Conservation (phyloP, 805 yeast species). For the Lipomyces lipofer region DNA sequence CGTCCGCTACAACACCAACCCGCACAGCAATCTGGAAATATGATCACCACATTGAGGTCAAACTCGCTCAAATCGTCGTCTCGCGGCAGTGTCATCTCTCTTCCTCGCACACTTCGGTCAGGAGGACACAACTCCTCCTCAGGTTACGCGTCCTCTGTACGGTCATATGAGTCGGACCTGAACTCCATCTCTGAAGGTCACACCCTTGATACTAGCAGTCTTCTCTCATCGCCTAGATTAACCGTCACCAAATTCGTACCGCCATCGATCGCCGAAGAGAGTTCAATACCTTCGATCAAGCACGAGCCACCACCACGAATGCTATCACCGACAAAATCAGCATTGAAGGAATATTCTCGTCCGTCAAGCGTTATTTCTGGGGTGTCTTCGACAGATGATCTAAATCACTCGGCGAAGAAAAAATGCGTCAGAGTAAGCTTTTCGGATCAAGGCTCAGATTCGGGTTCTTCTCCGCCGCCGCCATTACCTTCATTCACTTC, state of each 20-base stretch:
- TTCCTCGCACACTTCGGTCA: slow-evolving; percentile 7
- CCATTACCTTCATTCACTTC: neutral
- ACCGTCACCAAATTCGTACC: slow-evolving; percentile 1
- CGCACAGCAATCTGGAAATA: too few species aligned
- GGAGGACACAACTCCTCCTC: slow-evolving; percentile 2
- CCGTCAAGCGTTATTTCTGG: slow-evolving; percentile 22
- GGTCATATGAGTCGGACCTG: slow-evolving; percentile 26
- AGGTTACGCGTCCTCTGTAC: slow-evolving; percentile 24
- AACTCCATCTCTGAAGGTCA: slow-evolving; percentile 25
- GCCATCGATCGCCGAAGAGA: slow-evolving; percentile 23
- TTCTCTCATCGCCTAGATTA: slow-evolving; percentile 3
- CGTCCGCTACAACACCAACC: neutral
- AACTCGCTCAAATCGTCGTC: slow-evolving; percentile 15
- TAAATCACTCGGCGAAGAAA: slow-evolving; percentile 8
- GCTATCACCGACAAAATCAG: slow-evolving; percentile 17
- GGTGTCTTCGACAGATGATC: slow-evolving; percentile 5
- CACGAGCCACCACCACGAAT: slow-evolving; percentile 21
- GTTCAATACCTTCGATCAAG: neutral
- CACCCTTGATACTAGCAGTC: slow-evolving; percentile 10
- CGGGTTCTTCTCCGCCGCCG: neutral
- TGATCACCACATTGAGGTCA: slow-evolving; percentile 6
- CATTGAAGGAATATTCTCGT: slow-evolving; percentile 17
- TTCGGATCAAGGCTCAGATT: slow-evolving; percentile 6
- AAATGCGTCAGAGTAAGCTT: slow-evolving; percentile 19
- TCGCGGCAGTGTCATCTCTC: slow-evolving; percentile 7